These are phyloP conservation scores for Waltergamsia citrina DNA, from an alignment of 2,329 filamentous ascomycete species.

Conservation along the genomic window DNA sequence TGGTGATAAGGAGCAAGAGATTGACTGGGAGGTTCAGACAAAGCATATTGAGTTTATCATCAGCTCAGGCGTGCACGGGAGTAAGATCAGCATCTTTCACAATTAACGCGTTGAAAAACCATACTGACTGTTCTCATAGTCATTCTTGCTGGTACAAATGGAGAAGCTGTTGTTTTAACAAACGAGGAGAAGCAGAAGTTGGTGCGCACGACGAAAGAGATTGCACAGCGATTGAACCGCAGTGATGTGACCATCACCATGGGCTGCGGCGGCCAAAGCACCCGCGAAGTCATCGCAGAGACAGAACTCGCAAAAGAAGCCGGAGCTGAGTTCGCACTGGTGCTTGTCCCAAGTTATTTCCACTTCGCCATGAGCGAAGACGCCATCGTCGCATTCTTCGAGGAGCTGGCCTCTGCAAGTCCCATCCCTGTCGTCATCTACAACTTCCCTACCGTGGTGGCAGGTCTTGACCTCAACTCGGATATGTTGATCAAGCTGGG, in stretches of 20 bases:
- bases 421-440: conserved; percentile 60
- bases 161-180: conserved; percentile 62
- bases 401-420: conserved; percentile 43
- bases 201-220: conserved; percentile 49
- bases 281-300: conserved; percentile 55
- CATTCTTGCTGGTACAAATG: conserved; percentile 63
- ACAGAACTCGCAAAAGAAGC: conserved; percentile 51
- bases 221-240: conserved; percentile 46
- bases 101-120: neutral
- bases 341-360: conserved; percentile 63
- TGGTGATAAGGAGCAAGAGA: conserved; percentile 34
- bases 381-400: conserved; percentile 53
- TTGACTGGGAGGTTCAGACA: conserved; percentile 45
- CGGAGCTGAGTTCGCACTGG: conserved; percentile 58
- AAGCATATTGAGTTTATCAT: conserved; percentile 43
- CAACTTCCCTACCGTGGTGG: conserved; percentile 61
- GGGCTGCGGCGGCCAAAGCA: conserved; percentile 58
- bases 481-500: conserved; percentile 52
- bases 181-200: conserved; percentile 53
- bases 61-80: conserved; percentile 39
- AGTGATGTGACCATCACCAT: conserved; percentile 53
- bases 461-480: conserved; percentile 59
- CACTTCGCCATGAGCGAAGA: conserved; percentile 51
- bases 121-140: no score
- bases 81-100: conserved; percentile 16